Evolutionary conservation across 176 grass and related monocot genomes (phyloP), one percentile per base, ranked within the genome.

Genomic region (Avena eriantha): DNA sequence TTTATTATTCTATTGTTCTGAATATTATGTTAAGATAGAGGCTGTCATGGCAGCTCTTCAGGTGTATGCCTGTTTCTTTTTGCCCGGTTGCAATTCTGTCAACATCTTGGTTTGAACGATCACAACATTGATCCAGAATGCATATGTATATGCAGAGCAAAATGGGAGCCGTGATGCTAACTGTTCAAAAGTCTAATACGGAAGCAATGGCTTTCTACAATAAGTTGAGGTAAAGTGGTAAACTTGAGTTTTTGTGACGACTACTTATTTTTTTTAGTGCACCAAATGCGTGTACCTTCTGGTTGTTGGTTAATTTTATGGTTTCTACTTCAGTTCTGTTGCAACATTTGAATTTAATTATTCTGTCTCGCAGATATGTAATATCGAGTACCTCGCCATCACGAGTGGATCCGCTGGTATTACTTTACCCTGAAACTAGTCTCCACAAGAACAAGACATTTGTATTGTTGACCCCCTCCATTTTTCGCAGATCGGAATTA

Each of bases 341-440:
- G 5, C 43, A 39, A 48, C 33, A 17, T 68, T 79, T 26, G 17
- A 77, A 18, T 26, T 15, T 35, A 41, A 73, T 54, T 82, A 13
- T 86, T 89, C 7, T 77, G 31, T 77, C 33, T 39, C 69, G 35
- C 80, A 99, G 97, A 87, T 99, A 94, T 82, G 83, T 90, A 10
- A 83, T 99, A 87, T 99, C 94, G 3, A 91, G 75, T 81, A 94
- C 85, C 81, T 98, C 94, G 50, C 94, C 94, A 74, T 94, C 97
- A 78, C 84, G 82, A 33, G 88, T 96, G 29, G 85, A 94, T 89
- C 93, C 87, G 78, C 61, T 90, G 92, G 97, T 96, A 94, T 26
- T 21, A 71, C 36, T 85, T 58, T 48, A 66, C 41, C 14, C 50
- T 29, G 51, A 63, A 72, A 33, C 2, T 72, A 65, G 11, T 55